These are phyloP conservation scores for Chlorella sp. DNA, from an alignment of 139 green algal species.

Conservation along the genomic window DNA sequence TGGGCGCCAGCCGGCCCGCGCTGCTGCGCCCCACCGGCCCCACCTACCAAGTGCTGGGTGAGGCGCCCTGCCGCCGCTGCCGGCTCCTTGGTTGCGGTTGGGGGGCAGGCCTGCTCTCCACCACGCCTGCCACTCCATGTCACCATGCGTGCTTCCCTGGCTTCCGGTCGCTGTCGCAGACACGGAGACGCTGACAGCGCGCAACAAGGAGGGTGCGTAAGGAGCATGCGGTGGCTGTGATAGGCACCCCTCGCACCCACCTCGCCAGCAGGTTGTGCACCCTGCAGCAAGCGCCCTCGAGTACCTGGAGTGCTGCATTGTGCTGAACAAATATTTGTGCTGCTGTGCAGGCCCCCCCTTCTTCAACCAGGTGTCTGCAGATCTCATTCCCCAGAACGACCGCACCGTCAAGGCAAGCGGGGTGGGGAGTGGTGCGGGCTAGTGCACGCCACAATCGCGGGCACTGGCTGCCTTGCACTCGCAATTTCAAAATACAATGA, in stretches of 20 bases:
- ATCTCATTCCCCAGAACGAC: slow-evolving; percentile 66
- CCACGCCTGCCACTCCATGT: background rate
- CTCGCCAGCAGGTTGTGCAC: too few species aligned
- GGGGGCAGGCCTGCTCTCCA: background rate
- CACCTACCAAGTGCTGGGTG: slow-evolving; percentile 88
- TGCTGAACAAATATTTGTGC: too few species aligned
- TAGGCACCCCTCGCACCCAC: too few species aligned
- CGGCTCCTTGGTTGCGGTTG: too few species aligned
- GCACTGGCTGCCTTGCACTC: too few species aligned
- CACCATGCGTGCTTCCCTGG: too few species aligned
- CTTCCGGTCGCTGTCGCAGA: slow-evolving; percentile 60
- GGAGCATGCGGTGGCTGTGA: too few species aligned
- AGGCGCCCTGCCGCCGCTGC: too few species aligned
- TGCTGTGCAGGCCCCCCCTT: slow-evolving; percentile 61
- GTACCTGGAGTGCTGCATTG: too few species aligned
- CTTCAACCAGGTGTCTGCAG: slow-evolving; percentile 82
- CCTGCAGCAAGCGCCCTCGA: too few species aligned
- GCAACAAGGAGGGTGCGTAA: slow-evolving; percentile 72
- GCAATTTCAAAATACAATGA: too few species aligned
- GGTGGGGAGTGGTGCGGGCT: background rate
- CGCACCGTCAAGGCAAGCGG: slow-evolving; percentile 57
- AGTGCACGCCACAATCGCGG: background rate
- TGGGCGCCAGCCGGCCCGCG: slow-evolving; percentile 66
- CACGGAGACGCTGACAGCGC: slow-evolving; percentile 64
- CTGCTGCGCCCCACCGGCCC: slow-evolving; percentile 77